A percentile compares a stretch with the other conserved stretches of the same genome.
phyloP scores from a whole-genome alignment of 805 yeast species.

The Metschnikowia lochheadii region DNA sequence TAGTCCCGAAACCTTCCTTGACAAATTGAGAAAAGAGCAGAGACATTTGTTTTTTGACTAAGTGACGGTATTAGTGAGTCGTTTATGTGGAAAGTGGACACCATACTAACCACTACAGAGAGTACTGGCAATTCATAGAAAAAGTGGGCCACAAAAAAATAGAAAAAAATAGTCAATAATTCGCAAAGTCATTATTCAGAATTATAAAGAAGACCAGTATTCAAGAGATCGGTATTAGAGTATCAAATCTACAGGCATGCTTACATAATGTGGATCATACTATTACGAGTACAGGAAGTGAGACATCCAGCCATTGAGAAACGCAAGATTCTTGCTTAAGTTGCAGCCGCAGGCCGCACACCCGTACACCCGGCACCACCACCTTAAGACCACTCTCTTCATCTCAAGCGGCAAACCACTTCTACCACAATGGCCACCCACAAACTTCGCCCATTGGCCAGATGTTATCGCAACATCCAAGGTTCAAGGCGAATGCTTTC shows the following conservation, averaged over 20 bases:
- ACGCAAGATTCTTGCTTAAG: not conserved
- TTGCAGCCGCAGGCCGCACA: slow-evolving; percentile 4
- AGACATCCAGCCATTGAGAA: not conserved
- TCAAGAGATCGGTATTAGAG: no score
- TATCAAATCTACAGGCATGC: no score
- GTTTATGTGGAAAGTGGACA: no score
- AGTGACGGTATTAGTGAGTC: not conserved
- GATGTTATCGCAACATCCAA: not conserved
- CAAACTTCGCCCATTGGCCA: slow-evolving; percentile 2
- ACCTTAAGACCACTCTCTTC: not conserved
- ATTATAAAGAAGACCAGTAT: no score
- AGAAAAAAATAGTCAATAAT: no score
- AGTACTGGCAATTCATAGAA: no score
- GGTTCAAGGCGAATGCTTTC: not conserved
- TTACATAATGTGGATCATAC: no score
- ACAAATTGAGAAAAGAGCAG: slow-evolving; percentile 26
- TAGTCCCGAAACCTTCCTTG: slow-evolving; percentile 62
- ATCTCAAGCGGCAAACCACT: not conserved
- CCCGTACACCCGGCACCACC: slow-evolving; percentile 4
- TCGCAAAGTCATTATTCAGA: no score
- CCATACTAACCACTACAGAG: no score
- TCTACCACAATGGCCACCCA: not conserved
- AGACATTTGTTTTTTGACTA: not conserved
- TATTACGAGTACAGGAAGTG: no score
- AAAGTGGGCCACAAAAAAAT: no score